A percentile compares a stretch with the other conserved stretches of the same genome.
Evolutionary conservation across 148 eudicot genomes (phyloP).

Genomic region (Heliamphora exappendiculata): DNA sequence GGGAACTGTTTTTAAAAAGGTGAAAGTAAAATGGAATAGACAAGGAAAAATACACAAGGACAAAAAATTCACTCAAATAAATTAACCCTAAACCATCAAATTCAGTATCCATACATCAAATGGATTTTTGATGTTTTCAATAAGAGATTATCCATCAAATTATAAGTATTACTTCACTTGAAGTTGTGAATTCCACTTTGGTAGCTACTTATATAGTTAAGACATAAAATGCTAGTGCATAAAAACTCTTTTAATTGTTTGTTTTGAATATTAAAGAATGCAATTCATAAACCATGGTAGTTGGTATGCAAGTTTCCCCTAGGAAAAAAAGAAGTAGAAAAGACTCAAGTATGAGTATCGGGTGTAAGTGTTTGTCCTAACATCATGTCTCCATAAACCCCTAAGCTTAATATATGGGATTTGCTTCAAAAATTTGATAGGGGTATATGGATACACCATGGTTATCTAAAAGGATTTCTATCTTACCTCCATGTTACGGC

Average conservation of each 20-base stretch:
- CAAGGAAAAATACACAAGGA: background rate
- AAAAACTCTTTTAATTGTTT: too few species aligned
- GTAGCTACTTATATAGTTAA: background rate
- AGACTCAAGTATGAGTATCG: too few species aligned
- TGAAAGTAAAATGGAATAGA: too few species aligned
- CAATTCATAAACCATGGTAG: background rate
- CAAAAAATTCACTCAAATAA: background rate
- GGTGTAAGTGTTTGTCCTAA: too few species aligned
- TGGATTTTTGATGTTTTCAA: background rate
- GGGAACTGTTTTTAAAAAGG: slow-evolving; percentile 1
- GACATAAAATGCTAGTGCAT: too few species aligned
- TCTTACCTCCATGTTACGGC: too few species aligned
- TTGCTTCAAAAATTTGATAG: too few species aligned
- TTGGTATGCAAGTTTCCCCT: background rate
- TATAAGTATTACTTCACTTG: background rate
- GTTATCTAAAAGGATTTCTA: too few species aligned
- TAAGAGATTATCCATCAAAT: background rate
- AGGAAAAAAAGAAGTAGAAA: too few species aligned
- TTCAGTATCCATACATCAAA: background rate
- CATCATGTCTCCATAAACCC: too few species aligned
- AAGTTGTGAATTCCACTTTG: background rate
- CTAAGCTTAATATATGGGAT: too few species aligned
- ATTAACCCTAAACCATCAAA: background rate
- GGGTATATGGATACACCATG: too few species aligned
- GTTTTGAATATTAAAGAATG: background rate